These are phyloP conservation scores for Aaosphaeria arxii DNA, from an alignment of 2,329 filamentous ascomycete species.

Conservation along the genomic window DNA sequence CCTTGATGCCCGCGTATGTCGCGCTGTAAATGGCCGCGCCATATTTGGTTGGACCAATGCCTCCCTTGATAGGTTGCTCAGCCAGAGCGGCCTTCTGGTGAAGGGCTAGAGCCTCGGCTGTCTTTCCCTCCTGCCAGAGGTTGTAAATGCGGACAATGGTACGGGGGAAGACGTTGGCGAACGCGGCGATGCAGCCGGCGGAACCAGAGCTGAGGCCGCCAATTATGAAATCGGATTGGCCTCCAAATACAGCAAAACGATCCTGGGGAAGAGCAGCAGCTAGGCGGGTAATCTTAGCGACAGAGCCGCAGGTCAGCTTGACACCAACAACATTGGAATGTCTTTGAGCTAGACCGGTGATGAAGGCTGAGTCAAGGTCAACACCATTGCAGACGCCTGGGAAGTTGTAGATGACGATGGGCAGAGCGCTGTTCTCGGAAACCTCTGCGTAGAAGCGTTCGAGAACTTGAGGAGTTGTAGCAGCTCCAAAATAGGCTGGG, in stretches of 20 bases:
- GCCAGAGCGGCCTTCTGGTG: slow-evolving; percentile 63
- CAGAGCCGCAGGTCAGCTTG: slow-evolving; percentile 70
- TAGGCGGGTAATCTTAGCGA: slow-evolving; percentile 67
- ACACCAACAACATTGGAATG: slow-evolving; percentile 67
- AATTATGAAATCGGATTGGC: slow-evolving; percentile 69
- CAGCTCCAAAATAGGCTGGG: slow-evolving; percentile 44
- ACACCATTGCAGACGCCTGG: slow-evolving; percentile 65
- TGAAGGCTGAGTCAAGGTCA: slow-evolving; percentile 65
- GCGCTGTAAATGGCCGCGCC: slow-evolving; percentile 61
- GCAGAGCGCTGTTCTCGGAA: slow-evolving; percentile 58
- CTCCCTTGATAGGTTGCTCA: slow-evolving; percentile 63
- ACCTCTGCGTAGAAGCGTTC: slow-evolving; percentile 45
- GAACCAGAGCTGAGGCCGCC: slow-evolving; percentile 53
- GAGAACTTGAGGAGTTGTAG: slow-evolving; percentile 41
- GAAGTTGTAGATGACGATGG: slow-evolving; percentile 71
- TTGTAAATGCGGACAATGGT: slow-evolving; percentile 58
- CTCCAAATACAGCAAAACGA: slow-evolving; percentile 66
- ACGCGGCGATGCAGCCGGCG: slow-evolving; percentile 56
- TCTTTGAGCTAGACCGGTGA: slow-evolving; percentile 52
- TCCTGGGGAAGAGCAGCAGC: slow-evolving; percentile 49
- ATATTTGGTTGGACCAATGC: slow-evolving; percentile 67
- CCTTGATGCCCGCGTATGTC: slow-evolving; percentile 51
- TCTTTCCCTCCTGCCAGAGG: slow-evolving; percentile 57
- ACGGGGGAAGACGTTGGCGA: slow-evolving; percentile 57
- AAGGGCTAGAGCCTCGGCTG: slow-evolving; percentile 57